These are phyloP conservation scores for Choanephora cucurbitarum DNA, from an alignment of 371 early-diverging fungal species.

Conservation along the genomic window DNA sequence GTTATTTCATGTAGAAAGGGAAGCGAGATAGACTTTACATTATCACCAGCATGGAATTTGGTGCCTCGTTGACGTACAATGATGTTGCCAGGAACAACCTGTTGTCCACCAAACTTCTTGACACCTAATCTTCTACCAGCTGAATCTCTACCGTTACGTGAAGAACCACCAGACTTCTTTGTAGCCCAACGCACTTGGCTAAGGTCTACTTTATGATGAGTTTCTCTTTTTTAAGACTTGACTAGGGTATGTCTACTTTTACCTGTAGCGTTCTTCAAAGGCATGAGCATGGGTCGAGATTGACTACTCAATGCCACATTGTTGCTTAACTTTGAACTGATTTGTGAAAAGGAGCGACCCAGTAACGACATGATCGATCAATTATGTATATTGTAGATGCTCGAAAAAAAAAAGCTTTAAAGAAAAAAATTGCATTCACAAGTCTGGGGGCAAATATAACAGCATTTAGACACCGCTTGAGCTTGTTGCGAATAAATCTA, in stretches of 20 bases:
- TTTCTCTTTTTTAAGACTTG: conserved; percentile 1
- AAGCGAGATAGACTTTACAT: conserved; percentile 62
- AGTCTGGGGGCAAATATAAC: background rate
- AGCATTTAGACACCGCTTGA: too few species aligned
- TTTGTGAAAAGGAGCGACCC: conserved; percentile 21
- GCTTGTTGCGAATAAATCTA: too few species aligned
- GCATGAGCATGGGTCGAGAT: conserved; percentile 13
- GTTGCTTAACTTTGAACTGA: conserved; percentile 13
- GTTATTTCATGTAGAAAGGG: background rate
- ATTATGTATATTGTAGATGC: too few species aligned
- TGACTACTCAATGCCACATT: background rate
- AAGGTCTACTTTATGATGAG: conserved; percentile 12
- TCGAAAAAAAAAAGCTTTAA: background rate
- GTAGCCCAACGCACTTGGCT: conserved; percentile 87
- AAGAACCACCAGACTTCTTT: conserved; percentile 91
- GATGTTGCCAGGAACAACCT: conserved; percentile 87
- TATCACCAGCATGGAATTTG: conserved; percentile 85
- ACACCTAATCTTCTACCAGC: conserved; percentile 93
- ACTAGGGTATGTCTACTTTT: background rate
- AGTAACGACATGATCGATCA: conserved; percentile 19
- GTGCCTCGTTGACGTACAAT: conserved; percentile 94
- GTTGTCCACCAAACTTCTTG: conserved; percentile 85
- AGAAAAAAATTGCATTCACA: background rate
- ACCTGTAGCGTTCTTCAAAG: conserved; percentile 25
- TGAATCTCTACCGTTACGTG: conserved; percentile 92